A percentile compares a stretch with the other conserved stretches of the same genome.
Conservation (phyloP, 2,329 filamentous ascomycete species). For the Pseudogymnoascus sp. region DNA sequence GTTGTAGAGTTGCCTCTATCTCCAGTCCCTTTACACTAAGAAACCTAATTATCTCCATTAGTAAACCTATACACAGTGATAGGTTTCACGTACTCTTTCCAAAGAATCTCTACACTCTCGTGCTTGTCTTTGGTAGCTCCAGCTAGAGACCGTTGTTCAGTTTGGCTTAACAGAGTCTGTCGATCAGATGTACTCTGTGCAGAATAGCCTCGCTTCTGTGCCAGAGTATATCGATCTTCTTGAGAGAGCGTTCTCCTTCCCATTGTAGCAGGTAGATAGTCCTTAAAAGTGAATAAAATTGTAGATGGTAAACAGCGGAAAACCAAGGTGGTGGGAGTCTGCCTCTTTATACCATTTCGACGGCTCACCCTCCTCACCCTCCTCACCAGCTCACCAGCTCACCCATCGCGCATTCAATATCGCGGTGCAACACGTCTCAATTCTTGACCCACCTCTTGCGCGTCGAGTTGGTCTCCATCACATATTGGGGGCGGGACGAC, state of each 20-base stretch:
- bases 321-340: not conserved
- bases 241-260: not conserved
- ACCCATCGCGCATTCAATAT: no score
- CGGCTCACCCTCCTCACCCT: no score
- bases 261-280: not conserved
- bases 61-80: not conserved
- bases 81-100: not conserved
- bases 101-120: not conserved
- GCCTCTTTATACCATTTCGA: not conserved
- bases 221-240: not conserved
- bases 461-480: not conserved
- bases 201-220: constrained; percentile 2
- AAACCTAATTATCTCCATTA: not conserved
- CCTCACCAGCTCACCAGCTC: no score
- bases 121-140: not conserved
- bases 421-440: no score
- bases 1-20: not conserved
- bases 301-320: not conserved
- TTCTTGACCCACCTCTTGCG: no score
- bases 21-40: not conserved
- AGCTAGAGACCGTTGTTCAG: constrained; percentile 1
- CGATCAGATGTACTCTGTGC: not conserved
- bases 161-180: not conserved
- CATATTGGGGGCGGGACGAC: not conserved
- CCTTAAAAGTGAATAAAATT: not conserved